Conservation (phyloP, 2,329 filamentous ascomycete species). For the Stemphylium beticola region DNA sequence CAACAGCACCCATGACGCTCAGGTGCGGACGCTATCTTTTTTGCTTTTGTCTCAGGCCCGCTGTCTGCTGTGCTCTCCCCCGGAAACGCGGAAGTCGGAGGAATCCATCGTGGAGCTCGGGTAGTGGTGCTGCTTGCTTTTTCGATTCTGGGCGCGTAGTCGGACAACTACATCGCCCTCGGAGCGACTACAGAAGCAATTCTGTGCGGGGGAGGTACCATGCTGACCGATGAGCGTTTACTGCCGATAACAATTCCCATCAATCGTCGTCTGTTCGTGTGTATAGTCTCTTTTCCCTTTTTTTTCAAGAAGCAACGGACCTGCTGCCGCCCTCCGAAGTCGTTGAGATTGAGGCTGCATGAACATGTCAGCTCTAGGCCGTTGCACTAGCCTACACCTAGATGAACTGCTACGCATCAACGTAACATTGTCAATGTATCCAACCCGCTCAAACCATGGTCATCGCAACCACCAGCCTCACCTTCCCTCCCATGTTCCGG, state of each 20-base stretch:
- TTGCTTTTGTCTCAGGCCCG: not conserved
- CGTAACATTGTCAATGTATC: not conserved
- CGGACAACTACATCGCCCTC: not conserved
- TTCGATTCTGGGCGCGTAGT: constrained; percentile 2
- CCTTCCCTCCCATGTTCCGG: no score
- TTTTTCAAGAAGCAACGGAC: no score
- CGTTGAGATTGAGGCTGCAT: not conserved
- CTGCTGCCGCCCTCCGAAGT: no score
- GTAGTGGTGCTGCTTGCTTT: constrained; percentile 9
- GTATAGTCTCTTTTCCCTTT: no score
- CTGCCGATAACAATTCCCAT: not conserved
- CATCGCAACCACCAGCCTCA: no score
- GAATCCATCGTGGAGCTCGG: not conserved
- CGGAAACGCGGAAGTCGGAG: not conserved
- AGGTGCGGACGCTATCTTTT: not conserved
- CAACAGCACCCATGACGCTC: constrained; percentile 5
- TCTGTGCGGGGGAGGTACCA: not conserved
- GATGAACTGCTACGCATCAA: not conserved
- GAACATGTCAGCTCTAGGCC: not conserved
- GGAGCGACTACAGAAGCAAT: not conserved
- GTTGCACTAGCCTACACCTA: not conserved
- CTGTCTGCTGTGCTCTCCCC: not conserved
- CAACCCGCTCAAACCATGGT: no score
- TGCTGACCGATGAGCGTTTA: not conserved
- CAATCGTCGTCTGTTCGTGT: no score